Base-by-base conservation (phyloP, 352 stramenopile species). In the Aphanomyces euteiches region DNA sequence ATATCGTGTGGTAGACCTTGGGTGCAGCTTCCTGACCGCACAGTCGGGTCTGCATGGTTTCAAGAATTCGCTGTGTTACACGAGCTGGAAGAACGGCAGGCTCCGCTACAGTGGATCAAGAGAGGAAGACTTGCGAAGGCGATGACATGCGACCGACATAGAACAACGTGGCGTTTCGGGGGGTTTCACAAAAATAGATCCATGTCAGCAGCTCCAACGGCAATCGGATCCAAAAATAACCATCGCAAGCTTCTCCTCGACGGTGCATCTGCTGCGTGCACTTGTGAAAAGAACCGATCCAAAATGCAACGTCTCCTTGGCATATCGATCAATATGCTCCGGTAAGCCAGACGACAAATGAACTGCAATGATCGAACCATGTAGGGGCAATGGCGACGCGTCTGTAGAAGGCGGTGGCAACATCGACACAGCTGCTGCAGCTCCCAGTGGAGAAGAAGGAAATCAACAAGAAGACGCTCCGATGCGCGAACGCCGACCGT, bases 241-340 rank as follows among this genome's bases (percentile, higher is more conserved):
- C 54, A 61, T 61, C 54, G 54, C 54, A 61, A 39, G 28, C 54
- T 61, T 61, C 54, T 10, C 7, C 8, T 19, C 10, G 19, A 17
- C 41, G 17, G 39, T 17, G 54, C 17, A 13, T 19, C 54, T 61
- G 54, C 50, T 34, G n/a, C n/a, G 13, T n/a, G 37, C 50, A 58
- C 17, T 36, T 36, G 28, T 37, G 54, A 61, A 39, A 37, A 13
- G 54, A 28, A 13, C 7, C 19, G 1, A 37, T 13, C 28, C 6
- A 47, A 8, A 37, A 70, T 70, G 64, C 64, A 70, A 36, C 64
- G 64, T 34, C 64, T 70, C 12, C 64, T 70, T 10, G 64, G 64
- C 36, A 61, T 70, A 28, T 70, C 64, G 15, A 70, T 70, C 64
- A 70, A 70, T 41, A 70, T 70, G 64, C 38, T 70, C 4, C 64